phyloP scores from a whole-genome alignment of 202 grass and related monocot genomes.

The Sporobolus alterniflorus region DNA sequence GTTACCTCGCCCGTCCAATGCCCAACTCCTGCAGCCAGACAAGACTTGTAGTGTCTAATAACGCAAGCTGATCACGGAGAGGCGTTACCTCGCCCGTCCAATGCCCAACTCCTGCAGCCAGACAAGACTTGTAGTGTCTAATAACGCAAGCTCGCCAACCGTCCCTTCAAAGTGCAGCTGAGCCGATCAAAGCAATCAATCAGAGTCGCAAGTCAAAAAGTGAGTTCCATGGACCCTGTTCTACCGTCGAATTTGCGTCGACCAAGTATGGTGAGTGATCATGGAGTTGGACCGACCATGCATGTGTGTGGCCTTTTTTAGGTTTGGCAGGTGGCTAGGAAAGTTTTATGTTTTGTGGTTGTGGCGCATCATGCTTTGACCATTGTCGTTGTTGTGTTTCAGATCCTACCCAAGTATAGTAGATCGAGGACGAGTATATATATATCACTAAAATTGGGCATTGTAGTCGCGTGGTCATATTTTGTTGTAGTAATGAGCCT shows the following conservation, averaged over 20 bases:
- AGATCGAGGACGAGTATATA: too few species aligned
- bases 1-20: conserved; percentile 31
- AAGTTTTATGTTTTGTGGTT: background rate
- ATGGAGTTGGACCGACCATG: background rate
- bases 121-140: too few species aligned
- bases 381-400: too few species aligned
- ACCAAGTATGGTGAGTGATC: background rate
- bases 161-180: background rate
- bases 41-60: too few species aligned
- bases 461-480: too few species aligned
- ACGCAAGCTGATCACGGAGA: background rate
- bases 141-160: background rate
- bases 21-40: background rate
- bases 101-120: background rate
- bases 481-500: too few species aligned
- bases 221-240: background rate
- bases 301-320: too few species aligned
- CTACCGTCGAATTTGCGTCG: background rate
- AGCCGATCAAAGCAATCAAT: background rate
- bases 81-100: conserved; percentile 35
- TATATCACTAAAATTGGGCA: too few species aligned
- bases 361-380: background rate
- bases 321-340: background rate
- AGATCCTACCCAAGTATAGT: too few species aligned
- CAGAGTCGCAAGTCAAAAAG: background rate